Evolutionary conservation across 1,284 basidiomycete species (phyloP), one percentile per base, ranked within the genome.

Genomic region (Sporisorium exsertum): DNA sequence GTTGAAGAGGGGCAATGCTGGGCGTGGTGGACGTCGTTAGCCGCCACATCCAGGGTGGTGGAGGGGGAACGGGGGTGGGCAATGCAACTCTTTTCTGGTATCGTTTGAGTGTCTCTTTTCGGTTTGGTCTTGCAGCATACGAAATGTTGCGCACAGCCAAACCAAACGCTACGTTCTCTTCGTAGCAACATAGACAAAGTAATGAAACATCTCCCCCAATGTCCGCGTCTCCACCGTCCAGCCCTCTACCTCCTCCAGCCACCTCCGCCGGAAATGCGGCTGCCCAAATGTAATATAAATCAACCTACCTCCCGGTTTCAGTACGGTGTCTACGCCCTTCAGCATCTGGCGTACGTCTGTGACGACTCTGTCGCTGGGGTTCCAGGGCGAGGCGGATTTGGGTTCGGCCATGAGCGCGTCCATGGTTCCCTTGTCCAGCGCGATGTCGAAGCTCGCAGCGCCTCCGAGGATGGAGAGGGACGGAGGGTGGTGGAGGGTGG

Each of bases 261-360:
- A 66, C 13, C 60, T 58, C 22, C 35, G 54, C 3, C 83, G 57
- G 42, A 85, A 84, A 56, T 84, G 83, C 0, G 79, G 79, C 49
- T 84, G 82, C 15, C 79, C 81, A 55, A 82, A 85, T 1, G 83
- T 85, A 16, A 85, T 75, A 67, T 85, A 85, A 26, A 85, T 61
- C 50, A 85, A 73, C 13, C 52, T 56, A 0, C 76, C 83, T 0
- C 72, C 80, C 2, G 54, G 42, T 47, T 78, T 83, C n/a, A 85
- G 58, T 2, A 85, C 40, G 0, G 50, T 58, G 53, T 53, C 46
- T 2, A 83, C 81, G 16, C 82, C 83, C 24, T 79, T 66, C 13
- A 85, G 56, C 63, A 83, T 81, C 0, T 18, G 45, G 7, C 54
- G 35, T 1, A 83, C 81, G 42, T 80, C 71, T 0, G 57, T 22